Conservation (phyloP, 768 basidiomycete species). For the Phallus indusiatus region DNA sequence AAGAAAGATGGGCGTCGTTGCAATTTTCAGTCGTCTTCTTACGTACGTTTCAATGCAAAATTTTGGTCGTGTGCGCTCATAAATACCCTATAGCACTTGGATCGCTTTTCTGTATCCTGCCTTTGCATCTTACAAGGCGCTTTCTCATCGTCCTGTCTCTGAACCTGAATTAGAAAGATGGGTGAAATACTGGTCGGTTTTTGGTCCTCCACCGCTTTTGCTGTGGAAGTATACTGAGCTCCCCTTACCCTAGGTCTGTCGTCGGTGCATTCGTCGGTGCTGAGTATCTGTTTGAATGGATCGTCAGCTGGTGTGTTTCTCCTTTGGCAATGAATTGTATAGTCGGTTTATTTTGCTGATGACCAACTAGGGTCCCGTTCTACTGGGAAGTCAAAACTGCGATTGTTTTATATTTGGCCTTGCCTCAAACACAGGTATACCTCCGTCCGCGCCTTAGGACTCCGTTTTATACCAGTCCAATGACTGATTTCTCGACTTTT, state of each 20-base stretch:
- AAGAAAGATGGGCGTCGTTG: slow-evolving; percentile 34
- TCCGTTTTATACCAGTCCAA: slow-evolving; percentile 8
- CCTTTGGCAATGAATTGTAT: neutral
- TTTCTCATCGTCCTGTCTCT: slow-evolving; percentile 40
- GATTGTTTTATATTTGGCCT: slow-evolving; percentile 55
- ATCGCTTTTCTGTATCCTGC: slow-evolving; percentile 58
- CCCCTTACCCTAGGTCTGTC: slow-evolving; percentile 26
- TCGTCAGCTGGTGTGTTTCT: slow-evolving; percentile 51
- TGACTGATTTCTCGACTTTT: neutral
- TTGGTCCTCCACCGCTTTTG: neutral
- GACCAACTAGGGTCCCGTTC: slow-evolving; percentile 51
- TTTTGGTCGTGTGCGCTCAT: slow-evolving; percentile 4
- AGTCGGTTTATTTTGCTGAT: neutral
- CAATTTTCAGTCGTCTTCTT: slow-evolving; percentile 38
- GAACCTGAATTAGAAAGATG: slow-evolving; percentile 48
- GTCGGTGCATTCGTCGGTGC: slow-evolving; percentile 50
- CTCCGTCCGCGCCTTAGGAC: slow-evolving; percentile 11
- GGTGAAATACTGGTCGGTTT: slow-evolving; percentile 45
- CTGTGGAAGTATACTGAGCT: neutral
- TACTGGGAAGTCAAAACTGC: slow-evolving; percentile 68
- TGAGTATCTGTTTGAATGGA: slow-evolving; percentile 53
- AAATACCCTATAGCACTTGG: slow-evolving; percentile 42
- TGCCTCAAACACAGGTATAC: slow-evolving; percentile 63
- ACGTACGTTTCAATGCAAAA: slow-evolving; percentile 25
- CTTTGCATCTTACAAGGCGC: slow-evolving; percentile 59